These are phyloP conservation scores for Ophiocytium majus DNA, from an alignment of 352 stramenopile genomes.

Conservation along the genomic window DNA sequence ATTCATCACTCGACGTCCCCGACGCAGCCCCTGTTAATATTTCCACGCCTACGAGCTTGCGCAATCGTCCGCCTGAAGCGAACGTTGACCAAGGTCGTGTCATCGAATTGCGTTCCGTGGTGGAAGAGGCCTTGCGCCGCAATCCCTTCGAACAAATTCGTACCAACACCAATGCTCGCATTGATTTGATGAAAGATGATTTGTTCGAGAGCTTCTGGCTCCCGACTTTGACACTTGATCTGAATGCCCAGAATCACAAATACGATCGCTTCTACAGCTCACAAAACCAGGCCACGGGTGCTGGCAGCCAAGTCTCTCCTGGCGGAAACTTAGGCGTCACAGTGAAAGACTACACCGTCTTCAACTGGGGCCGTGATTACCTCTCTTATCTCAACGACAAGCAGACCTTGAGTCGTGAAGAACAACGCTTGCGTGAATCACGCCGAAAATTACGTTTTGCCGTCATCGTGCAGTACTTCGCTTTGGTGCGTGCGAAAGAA, in stretches of 20 bases:
- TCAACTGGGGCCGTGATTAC: constrained; percentile 7
- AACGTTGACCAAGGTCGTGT: not conserved
- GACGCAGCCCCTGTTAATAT: too few species aligned
- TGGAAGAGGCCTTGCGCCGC: not conserved
- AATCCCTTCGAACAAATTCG: constrained; percentile 7
- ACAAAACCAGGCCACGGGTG: not conserved
- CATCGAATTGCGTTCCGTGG: not conserved
- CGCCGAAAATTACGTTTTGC: not conserved
- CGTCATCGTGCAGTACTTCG: constrained; percentile 1
- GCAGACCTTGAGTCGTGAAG: not conserved
- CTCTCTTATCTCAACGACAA: not conserved
- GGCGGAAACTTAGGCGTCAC: not conserved
- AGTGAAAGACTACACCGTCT: not conserved
- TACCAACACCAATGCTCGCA: not conserved
- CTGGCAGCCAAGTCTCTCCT: not conserved
- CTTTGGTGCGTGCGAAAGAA: constrained; percentile 1
- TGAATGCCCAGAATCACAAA: not conserved
- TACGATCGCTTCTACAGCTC: not conserved
- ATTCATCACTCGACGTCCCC: too few species aligned
- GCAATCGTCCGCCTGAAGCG: too few species aligned
- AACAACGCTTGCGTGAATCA: not conserved
- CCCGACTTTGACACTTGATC: not conserved
- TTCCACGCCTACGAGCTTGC: too few species aligned
- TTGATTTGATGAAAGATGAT: not conserved
- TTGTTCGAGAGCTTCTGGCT: not conserved